Conservation (phyloP, 345 rosid species). For the Eucalyptus guilfoylei region DNA sequence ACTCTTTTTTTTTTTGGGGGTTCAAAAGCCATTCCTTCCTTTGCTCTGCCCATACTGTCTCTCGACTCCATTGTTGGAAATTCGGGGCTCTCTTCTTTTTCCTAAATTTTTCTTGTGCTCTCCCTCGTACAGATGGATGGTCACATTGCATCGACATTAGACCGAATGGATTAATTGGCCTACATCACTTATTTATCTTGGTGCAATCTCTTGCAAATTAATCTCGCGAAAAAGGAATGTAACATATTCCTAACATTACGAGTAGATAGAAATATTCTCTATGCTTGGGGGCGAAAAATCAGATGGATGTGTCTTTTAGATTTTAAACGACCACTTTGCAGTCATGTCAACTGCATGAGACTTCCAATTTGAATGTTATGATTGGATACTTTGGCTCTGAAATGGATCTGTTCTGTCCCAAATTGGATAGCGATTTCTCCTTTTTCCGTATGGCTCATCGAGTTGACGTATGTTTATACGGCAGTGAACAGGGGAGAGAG, state of each 20-base stretch:
- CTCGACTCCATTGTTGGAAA: background rate
- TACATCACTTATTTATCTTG: background rate
- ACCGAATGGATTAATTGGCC: background rate
- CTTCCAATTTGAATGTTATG: background rate
- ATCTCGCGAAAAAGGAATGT: background rate
- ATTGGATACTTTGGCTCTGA: background rate
- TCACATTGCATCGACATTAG: background rate
- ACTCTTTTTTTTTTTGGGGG: no score
- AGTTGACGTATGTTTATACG: background rate
- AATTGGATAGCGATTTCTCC: background rate
- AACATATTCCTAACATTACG: background rate
- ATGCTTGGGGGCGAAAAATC: background rate
- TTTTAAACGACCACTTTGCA: background rate
- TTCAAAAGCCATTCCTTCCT: background rate
- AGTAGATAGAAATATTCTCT: background rate
- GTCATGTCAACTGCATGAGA: background rate
- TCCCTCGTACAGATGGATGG: background rate
- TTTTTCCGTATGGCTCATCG: background rate
- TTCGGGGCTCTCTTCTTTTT: no score
- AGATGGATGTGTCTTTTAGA: background rate
- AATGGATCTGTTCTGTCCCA: background rate
- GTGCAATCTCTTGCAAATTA: background rate
- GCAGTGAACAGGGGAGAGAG: conserved; percentile 98
- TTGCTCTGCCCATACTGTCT: no score
- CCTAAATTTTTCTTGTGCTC: background rate